Percentiles rank a stretch among this genome's conserved stretches.
Conservation (phyloP, 2,329 filamentous ascomycete genomes). For the Neopestalotiopsis sp. region DNA sequence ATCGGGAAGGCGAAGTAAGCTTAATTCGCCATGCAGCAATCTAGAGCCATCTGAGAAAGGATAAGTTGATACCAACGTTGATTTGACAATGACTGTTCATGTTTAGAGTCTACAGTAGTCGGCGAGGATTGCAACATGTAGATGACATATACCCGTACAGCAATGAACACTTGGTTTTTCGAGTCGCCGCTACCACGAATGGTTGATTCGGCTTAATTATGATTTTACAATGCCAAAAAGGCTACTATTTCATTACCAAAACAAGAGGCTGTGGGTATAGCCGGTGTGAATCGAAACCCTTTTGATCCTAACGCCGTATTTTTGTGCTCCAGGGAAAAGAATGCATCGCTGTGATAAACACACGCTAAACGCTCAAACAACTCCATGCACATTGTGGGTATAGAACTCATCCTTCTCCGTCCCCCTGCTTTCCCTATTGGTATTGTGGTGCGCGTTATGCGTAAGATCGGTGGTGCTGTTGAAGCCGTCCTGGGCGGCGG, state of each 20-base stretch:
- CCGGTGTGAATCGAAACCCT: background rate
- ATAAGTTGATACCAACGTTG: too few species aligned
- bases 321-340: background rate
- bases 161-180: background rate
- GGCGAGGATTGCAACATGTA: background rate
- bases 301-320: constrained; percentile 10
- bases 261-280: background rate
- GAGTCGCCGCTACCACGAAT: background rate
- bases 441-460: background rate
- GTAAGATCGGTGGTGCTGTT: constrained; percentile 14
- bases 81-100: too few species aligned
- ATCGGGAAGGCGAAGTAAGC: background rate
- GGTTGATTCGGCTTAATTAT: background rate
- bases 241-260: background rate
- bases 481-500: constrained; percentile 14
- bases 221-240: background rate
- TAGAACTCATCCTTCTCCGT: constrained; percentile 14
- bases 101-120: too few species aligned
- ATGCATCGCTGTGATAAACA: background rate
- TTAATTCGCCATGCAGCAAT: background rate
- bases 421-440: background rate
- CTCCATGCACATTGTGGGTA: background rate
- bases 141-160: background rate
- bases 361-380: constrained; percentile 9
- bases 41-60: background rate